Conservation (phyloP, 768 basidiomycete genomes). For the Russula emetica region DNA sequence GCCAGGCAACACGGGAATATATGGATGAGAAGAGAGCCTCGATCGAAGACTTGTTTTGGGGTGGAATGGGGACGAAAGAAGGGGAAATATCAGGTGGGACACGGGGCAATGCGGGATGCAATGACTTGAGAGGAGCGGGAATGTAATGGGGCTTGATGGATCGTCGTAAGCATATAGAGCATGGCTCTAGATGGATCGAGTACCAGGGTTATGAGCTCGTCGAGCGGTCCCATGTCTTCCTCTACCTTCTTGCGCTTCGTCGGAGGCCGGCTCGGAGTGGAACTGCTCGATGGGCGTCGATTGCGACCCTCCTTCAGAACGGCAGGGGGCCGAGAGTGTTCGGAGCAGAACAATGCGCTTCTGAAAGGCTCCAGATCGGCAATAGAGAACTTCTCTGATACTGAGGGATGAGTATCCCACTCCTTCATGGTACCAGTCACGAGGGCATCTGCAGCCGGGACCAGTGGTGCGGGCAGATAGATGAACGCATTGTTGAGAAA, state of each 20-base stretch:
- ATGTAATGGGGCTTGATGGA: conserved; percentile 23
- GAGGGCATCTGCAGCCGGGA: background rate
- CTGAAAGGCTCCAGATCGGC: conserved; percentile 11
- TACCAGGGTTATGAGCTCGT: conserved; percentile 23
- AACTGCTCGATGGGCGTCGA: background rate
- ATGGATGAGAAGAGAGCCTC: conserved; percentile 8
- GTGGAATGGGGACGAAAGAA: conserved; percentile 8
- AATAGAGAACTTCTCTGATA: conserved; percentile 8
- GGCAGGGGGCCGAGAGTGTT: background rate
- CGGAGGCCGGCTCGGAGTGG: conserved; percentile 2
- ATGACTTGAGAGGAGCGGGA: conserved; percentile 9
- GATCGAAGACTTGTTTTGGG: conserved; percentile 12
- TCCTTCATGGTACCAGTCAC: background rate
- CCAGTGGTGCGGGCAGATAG: conserved; percentile 7
- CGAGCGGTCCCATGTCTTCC: conserved; percentile 17
- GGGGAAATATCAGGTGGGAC: background rate
- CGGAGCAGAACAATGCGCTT: background rate
- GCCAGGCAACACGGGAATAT: conserved; percentile 22
- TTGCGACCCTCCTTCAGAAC: background rate
- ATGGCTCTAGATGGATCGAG: conserved; percentile 11
- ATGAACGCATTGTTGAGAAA: conserved; percentile 11
- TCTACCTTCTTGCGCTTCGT: conserved; percentile 13
- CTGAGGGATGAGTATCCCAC: conserved; percentile 12
- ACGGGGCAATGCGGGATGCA: background rate
- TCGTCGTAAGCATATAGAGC: conserved; percentile 5